Percentiles rank a stretch among this genome's conserved stretches.
Conservation (phyloP, 1,139 yeast species). For the Candida labiduridarum region DNA sequence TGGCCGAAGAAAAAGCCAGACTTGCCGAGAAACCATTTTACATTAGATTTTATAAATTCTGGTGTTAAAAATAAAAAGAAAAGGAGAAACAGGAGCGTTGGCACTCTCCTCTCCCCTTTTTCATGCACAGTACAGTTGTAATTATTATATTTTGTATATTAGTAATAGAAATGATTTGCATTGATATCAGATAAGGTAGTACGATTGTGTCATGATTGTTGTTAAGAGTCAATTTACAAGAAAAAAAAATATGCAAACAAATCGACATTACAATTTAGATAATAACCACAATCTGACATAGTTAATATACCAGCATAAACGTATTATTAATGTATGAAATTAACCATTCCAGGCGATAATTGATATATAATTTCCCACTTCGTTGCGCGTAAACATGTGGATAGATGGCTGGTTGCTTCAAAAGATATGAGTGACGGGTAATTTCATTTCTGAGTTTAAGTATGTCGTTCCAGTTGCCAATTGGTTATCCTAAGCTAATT, state of each 20-base stretch:
- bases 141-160: background rate
- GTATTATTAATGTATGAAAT: no score
- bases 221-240: no score
- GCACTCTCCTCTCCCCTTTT: background rate
- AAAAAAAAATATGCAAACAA: no score
- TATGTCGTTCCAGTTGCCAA: background rate
- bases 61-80: conserved; percentile 26
- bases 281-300: no score
- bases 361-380: no score
- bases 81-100: background rate
- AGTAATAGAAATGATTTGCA: background rate
- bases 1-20: conserved; percentile 41
- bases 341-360: no score
- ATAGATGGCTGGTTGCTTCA: background rate
- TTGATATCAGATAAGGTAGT: no score
- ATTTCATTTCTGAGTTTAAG: no score
- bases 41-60: conserved; percentile 29
- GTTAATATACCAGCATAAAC: no score
- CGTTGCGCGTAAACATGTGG: no score
- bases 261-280: no score
- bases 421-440: background rate
- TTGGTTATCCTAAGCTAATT: background rate
- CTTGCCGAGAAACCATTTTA: conserved; percentile 33
- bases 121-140: background rate
- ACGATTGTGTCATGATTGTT: no score